These are phyloP conservation scores for Acanthamoeba lenticulata DNA, from an alignment of 208 protist species.

Conservation along the genomic window DNA sequence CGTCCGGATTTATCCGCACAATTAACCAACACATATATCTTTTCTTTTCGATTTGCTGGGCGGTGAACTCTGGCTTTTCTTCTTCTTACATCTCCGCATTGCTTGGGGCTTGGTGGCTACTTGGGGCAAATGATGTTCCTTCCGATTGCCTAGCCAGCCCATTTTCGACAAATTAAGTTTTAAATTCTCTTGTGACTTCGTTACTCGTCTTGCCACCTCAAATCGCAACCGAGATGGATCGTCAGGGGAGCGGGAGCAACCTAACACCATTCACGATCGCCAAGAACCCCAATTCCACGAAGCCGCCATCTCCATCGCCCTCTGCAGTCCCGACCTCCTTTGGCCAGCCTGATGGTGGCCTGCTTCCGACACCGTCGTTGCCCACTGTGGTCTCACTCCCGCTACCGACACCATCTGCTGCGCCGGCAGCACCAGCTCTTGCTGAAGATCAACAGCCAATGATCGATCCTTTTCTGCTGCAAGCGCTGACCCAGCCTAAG, in stretches of 20 bases:
- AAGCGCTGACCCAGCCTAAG: constrained; percentile 16
- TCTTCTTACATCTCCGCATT: too few species aligned
- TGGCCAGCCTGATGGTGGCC: not conserved
- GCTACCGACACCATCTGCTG: too few species aligned
- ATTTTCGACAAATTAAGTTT: not conserved
- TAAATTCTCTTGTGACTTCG: not conserved
- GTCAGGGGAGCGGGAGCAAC: not conserved
- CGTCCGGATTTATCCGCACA: too few species aligned
- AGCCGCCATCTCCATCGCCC: not conserved
- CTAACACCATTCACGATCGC: not conserved
- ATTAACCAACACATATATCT: too few species aligned
- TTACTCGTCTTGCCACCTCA: too few species aligned
- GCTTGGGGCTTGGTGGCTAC: too few species aligned
- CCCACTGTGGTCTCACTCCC: too few species aligned
- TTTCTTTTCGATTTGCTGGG: too few species aligned
- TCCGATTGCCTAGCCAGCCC: too few species aligned
- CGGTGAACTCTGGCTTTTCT: too few species aligned
- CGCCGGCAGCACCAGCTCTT: too few species aligned
- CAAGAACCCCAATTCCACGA: not conserved
- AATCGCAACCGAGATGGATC: not conserved
- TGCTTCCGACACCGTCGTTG: not conserved
- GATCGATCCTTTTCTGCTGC: constrained; percentile 60
- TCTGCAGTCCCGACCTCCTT: not conserved
- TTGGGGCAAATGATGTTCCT: too few species aligned
- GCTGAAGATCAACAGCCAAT: not conserved